Conservation (phyloP, 192 early-diverging fungal species). For the Gamsiella multidivaricata region DNA sequence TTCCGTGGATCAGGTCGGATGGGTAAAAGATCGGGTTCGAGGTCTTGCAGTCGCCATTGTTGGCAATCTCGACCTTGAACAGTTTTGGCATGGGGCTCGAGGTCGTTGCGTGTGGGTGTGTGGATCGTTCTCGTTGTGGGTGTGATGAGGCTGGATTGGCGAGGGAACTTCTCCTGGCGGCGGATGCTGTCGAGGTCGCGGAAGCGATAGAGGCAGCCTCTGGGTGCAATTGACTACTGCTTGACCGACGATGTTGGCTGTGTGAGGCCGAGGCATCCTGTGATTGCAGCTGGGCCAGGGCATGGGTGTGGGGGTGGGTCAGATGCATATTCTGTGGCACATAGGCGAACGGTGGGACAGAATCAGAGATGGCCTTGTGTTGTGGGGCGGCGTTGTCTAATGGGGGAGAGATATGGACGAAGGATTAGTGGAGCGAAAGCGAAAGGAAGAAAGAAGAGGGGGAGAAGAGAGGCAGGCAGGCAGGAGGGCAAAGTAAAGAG, state of each 20-base stretch:
- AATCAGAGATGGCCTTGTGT: neutral
- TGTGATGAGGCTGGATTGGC: neutral
- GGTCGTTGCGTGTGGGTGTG: constrained; percentile 8
- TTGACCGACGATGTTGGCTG: constrained; percentile 5
- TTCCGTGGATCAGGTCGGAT: constrained; percentile 48
- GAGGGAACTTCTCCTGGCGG: no score
- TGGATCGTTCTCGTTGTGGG: neutral
- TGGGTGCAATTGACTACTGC: constrained; percentile 15
- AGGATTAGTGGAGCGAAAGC: neutral
- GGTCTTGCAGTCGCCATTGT: constrained; percentile 50
- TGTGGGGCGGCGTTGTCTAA: neutral
- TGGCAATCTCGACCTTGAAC: constrained; percentile 49
- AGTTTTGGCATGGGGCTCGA: constrained; percentile 49
- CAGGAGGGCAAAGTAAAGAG: neutral
- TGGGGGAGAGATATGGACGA: neutral
- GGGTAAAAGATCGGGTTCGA: constrained; percentile 47
- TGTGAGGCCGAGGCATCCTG: neutral
- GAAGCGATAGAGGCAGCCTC: neutral
- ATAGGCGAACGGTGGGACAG: neutral
- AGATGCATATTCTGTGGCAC: neutral
- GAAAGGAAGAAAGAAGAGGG: neutral
- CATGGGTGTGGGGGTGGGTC: constrained; percentile 9
- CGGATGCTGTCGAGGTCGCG: neutral
- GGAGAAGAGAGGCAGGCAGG: neutral
- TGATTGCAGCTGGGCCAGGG: constrained; percentile 1